Evolutionary conservation across 805 yeast genomes (phyloP), one percentile per base, ranked within the genome.

Genomic region (Trichomonascus vanleenenianus): DNA sequence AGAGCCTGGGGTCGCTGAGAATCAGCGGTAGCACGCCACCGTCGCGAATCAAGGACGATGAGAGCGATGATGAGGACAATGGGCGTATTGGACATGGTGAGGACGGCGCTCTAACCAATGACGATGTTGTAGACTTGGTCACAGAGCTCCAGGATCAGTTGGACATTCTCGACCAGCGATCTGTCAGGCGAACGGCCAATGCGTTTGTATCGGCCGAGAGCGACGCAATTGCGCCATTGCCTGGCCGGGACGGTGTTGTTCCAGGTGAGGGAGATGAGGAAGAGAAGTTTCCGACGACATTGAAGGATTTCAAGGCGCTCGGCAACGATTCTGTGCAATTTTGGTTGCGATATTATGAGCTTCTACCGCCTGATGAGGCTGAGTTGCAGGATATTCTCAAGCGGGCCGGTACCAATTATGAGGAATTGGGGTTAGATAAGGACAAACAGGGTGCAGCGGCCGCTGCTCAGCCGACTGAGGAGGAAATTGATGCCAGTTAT

Each of bases 141-240:
- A 86, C 85, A 9, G 97, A 89, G 62, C 67, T 89, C 46, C 97
- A 89, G 64, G 85, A 85, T 7, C 97, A 89, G 64, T 71, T 89
- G 57, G 89, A 85, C 44, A 68, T 74, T 19, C 54, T 66, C 18
- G 97, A 89, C 59, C 85, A 85, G 53, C 74, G 95, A 54, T 75
- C 83, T 14, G 74, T 85, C 38, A 73, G 84, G 52, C 73, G 97
- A 62, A 67, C 80, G 2, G 74, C 76, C 51, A 88, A 88, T 59
- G 68, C 84, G 1, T 71, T 72, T 20, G 68, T 79, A 46, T 54
- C 58, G 0, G 59, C 61, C 0, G 63, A 65, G 9, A 65, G 65
- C 12, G 78, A 71, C 14, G 50, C 61, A 5, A 57, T 87, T n/a
- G 84, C 83, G 0, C 83, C 89, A 1, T 61, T 87, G 46, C 76